Conservation (phyloP, 805 yeast species). For the Henningerozyma blattae region DNA sequence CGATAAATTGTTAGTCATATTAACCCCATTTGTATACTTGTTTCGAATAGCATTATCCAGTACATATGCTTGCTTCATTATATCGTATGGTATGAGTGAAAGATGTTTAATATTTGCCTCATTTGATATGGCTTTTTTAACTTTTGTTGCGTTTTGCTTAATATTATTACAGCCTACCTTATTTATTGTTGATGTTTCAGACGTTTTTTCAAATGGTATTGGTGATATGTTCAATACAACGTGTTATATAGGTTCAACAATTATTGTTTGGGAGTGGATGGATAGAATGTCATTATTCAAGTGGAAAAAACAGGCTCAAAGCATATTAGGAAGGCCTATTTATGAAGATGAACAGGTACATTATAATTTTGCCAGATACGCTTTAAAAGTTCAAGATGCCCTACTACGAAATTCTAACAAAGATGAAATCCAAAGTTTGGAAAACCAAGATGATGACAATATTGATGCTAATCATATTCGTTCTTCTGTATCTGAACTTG, state of each 20-base stretch:
- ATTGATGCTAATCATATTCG: too few species aligned
- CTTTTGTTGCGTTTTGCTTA: constrained; percentile 41
- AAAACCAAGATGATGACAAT: too few species aligned
- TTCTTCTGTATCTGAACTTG: too few species aligned
- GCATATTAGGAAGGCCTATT: constrained; percentile 63
- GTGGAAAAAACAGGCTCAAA: constrained; percentile 50
- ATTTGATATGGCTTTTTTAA: constrained; percentile 37
- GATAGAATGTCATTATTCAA: constrained; percentile 49
- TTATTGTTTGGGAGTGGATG: constrained; percentile 80
- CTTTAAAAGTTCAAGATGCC: constrained; percentile 18
- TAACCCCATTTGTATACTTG: constrained; percentile 66
- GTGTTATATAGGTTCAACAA: constrained; percentile 58
- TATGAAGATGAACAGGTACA: constrained; percentile 49
- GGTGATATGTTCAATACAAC: constrained; percentile 66
- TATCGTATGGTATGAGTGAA: constrained; percentile 42
- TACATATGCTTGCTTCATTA: constrained; percentile 52
- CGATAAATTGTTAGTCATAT: constrained; percentile 31
- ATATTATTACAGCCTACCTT: constrained; percentile 54
- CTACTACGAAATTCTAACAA: too few species aligned
- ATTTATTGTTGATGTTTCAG: constrained; percentile 66
- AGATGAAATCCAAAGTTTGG: too few species aligned
- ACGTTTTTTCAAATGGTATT: constrained; percentile 61
- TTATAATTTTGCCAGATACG: constrained; percentile 20
- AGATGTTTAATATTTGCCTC: constrained; percentile 37
- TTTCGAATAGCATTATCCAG: constrained; percentile 61